Conservation (phyloP, 2,329 filamentous ascomycete species). For the Diaporthe nobilis region DNA sequence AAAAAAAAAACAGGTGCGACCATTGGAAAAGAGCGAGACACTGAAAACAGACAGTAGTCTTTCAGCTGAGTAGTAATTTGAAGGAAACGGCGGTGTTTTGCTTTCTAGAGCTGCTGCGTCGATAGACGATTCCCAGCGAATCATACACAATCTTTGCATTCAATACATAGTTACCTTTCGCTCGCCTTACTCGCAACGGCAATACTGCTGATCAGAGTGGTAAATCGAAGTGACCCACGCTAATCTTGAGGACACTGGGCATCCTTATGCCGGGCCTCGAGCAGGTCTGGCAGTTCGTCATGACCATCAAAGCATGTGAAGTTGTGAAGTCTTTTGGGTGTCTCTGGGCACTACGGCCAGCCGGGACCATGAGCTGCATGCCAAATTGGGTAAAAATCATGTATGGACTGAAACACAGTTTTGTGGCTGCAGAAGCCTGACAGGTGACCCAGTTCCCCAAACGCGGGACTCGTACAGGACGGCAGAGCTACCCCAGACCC, state of each 20-base stretch:
- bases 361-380: slow-evolving; percentile 1
- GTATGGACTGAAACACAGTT: slow-evolving; percentile 21
- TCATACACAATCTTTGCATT: slow-evolving; percentile 29
- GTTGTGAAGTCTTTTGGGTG: no score
- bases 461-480: neutral
- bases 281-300: neutral
- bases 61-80: neutral
- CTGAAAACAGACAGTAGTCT: neutral
- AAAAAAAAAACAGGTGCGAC: neutral
- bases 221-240: neutral
- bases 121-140: slow-evolving; percentile 31
- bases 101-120: slow-evolving; percentile 29
- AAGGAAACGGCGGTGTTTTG: slow-evolving; percentile 7
- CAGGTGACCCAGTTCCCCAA: neutral
- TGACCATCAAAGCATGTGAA: neutral
- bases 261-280: no score
- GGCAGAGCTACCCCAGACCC: neutral
- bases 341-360: neutral
- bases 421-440: neutral
- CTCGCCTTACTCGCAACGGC: neutral
- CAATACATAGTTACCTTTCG: neutral
- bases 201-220: neutral
- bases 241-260: neutral
- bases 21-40: neutral
- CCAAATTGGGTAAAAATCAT: slow-evolving; percentile 17